A percentile compares a stretch with the other conserved stretches of the same genome.
These are phyloP conservation scores for Porcisia deanei DNA, from an alignment of 208 protist genomes.

Conservation along the genomic window DNA sequence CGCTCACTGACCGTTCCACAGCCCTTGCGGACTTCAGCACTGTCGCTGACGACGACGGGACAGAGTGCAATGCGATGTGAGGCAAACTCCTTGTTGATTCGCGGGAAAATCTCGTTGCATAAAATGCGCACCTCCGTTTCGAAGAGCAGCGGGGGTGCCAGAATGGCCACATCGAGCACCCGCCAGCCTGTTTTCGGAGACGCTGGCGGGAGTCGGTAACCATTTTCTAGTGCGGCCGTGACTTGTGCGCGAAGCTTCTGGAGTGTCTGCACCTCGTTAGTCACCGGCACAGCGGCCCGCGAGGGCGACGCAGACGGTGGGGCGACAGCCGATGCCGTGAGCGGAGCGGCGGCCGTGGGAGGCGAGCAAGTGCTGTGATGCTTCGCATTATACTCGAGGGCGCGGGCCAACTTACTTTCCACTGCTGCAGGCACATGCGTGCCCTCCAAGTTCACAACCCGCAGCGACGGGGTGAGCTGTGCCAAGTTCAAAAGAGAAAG, in stretches of 20 bases:
- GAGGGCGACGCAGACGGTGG: not conserved
- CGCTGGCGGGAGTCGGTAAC: slow-evolving; percentile 32
- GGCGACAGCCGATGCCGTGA: not conserved
- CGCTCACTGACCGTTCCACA: not conserved
- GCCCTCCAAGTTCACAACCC: slow-evolving; percentile 39
- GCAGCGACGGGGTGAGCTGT: slow-evolving; percentile 42
- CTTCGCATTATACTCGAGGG: slow-evolving; percentile 43
- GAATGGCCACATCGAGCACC: slow-evolving; percentile 78
- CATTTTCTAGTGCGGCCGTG: slow-evolving; percentile 6
- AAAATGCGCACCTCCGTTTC: slow-evolving; percentile 71
- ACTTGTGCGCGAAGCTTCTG: slow-evolving; percentile 15
- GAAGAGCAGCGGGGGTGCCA: slow-evolving; percentile 77
- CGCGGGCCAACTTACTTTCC: slow-evolving; percentile 47
- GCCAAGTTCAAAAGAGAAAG: slow-evolving; percentile 70
- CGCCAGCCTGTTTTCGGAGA: slow-evolving; percentile 63
- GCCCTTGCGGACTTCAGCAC: not conserved
- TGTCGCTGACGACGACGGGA: slow-evolving; percentile 42
- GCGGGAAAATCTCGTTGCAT: slow-evolving; percentile 56
- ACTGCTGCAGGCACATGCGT: slow-evolving; percentile 72
- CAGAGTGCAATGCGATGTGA: slow-evolving; percentile 36
- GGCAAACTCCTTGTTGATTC: slow-evolving; percentile 66
- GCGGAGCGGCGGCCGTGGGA: not conserved
- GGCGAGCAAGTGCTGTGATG: not conserved
- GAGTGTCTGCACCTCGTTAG: slow-evolving; percentile 4
- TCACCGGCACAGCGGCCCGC: not conserved